These are phyloP conservation scores for Aspergillus avenaceus DNA, from an alignment of 495 filamentous ascomycete species.

Conservation along the genomic window DNA sequence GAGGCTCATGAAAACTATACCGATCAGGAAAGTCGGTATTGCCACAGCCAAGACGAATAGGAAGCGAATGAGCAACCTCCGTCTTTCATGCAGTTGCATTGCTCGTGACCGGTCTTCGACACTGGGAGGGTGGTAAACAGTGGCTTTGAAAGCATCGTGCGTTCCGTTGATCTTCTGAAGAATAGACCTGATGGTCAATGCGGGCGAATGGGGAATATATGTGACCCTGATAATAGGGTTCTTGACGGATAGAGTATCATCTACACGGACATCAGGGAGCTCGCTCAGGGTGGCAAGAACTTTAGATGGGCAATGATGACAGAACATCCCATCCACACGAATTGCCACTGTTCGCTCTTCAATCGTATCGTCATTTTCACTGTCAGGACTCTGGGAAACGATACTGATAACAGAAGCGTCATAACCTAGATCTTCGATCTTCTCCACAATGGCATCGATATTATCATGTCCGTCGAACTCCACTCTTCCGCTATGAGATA, in stretches of 20 bases:
- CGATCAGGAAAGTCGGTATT: conserved; percentile 85
- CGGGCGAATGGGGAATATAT: conserved; percentile 65
- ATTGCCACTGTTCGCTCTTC: conserved; percentile 59
- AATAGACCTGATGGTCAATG: conserved; percentile 74
- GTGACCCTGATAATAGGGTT: conserved; percentile 66
- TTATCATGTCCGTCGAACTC: conserved; percentile 55
- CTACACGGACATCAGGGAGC: conserved; percentile 48
- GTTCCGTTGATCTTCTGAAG: conserved; percentile 59
- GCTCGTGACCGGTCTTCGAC: conserved; percentile 78
- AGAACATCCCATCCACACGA: conserved; percentile 80
- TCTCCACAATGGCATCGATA: conserved; percentile 55
- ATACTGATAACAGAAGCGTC: conserved; percentile 57
- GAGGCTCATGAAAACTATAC: conserved; percentile 87
- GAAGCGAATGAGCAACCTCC: conserved; percentile 59
- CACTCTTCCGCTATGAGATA: conserved; percentile 68
- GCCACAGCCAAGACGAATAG: conserved; percentile 67
- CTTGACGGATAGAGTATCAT: conserved; percentile 43
- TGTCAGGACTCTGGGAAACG: conserved; percentile 11
- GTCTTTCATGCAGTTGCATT: conserved; percentile 62
- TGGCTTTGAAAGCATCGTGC: conserved; percentile 60
- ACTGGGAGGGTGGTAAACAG: conserved; percentile 74
- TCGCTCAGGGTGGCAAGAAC: conserved; percentile 50
- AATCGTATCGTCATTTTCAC: background rate
- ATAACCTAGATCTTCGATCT: conserved; percentile 78
- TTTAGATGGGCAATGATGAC: conserved; percentile 71